These are phyloP conservation scores for Aureobasidium sp. DNA, from an alignment of 2,329 filamentous ascomycete species.

Conservation along the genomic window DNA sequence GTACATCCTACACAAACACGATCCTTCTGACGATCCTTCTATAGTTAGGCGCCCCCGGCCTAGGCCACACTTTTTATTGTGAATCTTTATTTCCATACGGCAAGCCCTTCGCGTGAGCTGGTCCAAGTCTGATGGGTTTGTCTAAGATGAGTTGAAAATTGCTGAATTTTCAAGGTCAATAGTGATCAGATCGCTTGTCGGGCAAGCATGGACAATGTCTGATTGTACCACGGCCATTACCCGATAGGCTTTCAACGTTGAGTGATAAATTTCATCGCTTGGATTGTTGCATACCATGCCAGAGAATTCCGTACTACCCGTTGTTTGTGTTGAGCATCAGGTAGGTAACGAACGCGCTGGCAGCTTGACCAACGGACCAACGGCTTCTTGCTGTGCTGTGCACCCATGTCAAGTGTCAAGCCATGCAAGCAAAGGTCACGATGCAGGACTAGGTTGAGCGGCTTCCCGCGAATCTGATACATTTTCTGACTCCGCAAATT, in stretches of 20 bases:
- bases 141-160: neutral
- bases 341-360: constrained; percentile 4
- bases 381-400: constrained; percentile 6
- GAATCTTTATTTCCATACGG: neutral
- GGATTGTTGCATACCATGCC: neutral
- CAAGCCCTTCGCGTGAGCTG: neutral
- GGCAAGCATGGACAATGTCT: neutral
- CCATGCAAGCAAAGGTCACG: neutral
- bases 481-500: neutral
- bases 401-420: constrained; percentile 11
- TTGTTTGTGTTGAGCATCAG: neutral
- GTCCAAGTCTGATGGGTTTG: neutral
- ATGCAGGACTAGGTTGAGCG: neutral
- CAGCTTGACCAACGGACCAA: neutral
- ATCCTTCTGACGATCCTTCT: neutral
- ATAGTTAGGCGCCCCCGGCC: neutral
- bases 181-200: neutral
- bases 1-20: neutral
- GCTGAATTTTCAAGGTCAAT: neutral
- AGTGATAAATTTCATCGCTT: neutral
- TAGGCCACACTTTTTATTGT: neutral
- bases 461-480: neutral
- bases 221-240: neutral
- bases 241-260: neutral
- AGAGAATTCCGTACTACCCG: neutral